These are phyloP conservation scores for Aspergillus leporis DNA, from an alignment of 495 filamentous ascomycete genomes.

Conservation along the genomic window DNA sequence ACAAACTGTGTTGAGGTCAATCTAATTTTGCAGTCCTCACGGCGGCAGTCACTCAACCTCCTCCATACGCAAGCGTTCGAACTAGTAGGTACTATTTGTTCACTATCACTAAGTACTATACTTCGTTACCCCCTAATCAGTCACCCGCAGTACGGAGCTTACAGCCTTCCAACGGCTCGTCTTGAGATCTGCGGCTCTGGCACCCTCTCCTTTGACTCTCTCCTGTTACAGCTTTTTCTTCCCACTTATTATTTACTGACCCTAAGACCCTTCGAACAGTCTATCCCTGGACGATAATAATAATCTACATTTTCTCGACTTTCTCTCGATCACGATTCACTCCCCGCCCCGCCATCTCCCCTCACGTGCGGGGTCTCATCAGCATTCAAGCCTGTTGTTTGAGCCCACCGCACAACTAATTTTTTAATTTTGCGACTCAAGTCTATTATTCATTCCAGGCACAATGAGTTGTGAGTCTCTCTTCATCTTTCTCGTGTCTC, in stretches of 20 bases:
- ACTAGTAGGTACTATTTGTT: background rate
- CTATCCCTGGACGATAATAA: background rate
- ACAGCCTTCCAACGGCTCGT: constrained; percentile 1
- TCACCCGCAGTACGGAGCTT: background rate
- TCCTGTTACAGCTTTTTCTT: constrained; percentile 1
- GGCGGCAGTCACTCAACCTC: background rate
- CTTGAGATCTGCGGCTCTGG: background rate
- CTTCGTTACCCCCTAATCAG: constrained; percentile 9
- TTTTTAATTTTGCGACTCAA: constrained; percentile 6
- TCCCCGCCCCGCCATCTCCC: constrained; percentile 20
- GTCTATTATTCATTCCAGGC: constrained; percentile 14
- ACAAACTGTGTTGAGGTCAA: background rate
- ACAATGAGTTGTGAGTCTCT: constrained; percentile 51
- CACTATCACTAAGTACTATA: background rate
- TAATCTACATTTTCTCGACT: constrained; percentile 1
- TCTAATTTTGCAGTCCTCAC: background rate
- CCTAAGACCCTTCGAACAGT: background rate
- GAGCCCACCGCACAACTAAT: constrained; percentile 23
- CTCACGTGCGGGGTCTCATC: constrained; percentile 26
- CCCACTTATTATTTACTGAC: constrained; percentile 1
- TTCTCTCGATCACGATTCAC: background rate
- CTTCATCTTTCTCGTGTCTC: background rate
- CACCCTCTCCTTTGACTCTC: background rate
- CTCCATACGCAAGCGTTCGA: background rate
- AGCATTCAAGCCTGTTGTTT: constrained; percentile 20